Conservation (phyloP, 345 rosid species). For the Hibiscus mutabilis region DNA sequence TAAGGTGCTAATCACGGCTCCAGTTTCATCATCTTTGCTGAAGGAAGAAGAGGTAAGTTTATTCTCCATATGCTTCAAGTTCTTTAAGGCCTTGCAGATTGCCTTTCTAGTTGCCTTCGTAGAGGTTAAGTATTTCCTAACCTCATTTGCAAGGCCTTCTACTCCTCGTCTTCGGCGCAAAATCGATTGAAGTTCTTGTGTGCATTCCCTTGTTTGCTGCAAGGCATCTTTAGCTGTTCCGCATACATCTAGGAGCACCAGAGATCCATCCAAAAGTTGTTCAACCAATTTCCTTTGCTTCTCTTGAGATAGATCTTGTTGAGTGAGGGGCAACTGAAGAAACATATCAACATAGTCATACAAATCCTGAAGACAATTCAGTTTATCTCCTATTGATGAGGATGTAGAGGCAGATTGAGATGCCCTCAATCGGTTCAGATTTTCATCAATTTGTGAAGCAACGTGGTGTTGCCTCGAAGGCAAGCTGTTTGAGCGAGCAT, state of each 20-base stretch:
- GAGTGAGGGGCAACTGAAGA: conserved; percentile 25
- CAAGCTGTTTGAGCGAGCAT: conserved; percentile 34
- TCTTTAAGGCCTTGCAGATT: conserved; percentile 28
- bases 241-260: conserved; percentile 25
- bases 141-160: conserved; percentile 6
- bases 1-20: conserved; percentile 13
- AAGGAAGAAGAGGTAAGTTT: conserved; percentile 3
- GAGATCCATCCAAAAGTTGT: conserved; percentile 25
- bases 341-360: conserved; percentile 21
- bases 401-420: conserved; percentile 18
- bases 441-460: conserved; percentile 22
- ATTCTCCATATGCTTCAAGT: conserved; percentile 20
- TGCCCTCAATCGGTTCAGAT: conserved; percentile 23
- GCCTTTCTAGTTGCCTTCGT: conserved; percentile 38
- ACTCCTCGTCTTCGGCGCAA: conserved; percentile 13
- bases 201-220: conserved; percentile 7
- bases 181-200: conserved; percentile 14
- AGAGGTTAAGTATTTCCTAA: conserved; percentile 29
- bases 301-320: conserved; percentile 22
- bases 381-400: conserved; percentile 14
- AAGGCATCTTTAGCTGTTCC: conserved; percentile 18
- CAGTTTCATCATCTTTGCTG: conserved; percentile 9
- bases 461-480: conserved; percentile 30
- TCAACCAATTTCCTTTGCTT: conserved; percentile 11
- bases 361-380: conserved; percentile 27